Base-by-base conservation (phyloP, 768 basidiomycete species). In the Macrolepiota albuminosa region DNA sequence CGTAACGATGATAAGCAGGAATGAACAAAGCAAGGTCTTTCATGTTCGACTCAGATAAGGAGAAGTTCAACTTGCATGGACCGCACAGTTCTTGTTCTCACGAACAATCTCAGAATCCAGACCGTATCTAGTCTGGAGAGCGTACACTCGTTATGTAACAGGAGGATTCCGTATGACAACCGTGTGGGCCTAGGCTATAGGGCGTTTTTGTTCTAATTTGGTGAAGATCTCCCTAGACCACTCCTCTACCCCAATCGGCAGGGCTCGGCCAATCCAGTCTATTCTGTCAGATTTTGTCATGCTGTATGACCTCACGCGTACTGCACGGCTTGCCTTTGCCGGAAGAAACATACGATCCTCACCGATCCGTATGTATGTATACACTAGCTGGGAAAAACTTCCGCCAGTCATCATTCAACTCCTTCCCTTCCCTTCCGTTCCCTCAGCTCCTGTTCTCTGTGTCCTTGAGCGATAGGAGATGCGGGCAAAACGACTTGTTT, bases 201-300 rank as follows among this genome's bases (percentile, higher is more conserved):
- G 26, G 29, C 39, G 29, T 42, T 31, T 54, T 31, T 54, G 40
- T 42, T 43, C 40, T 54, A 42, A 54, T 31, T 21, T 43, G 69
- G 71, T 39, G 86, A 86, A 72, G 86, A 87, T 65, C 69, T 81
- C 33, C 55, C 40, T 21, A 43, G 42, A 42, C 54, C 8, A 10
- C 4, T 10, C 18, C 26, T 21, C 18, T 11, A 26, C 34, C 9
- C 47, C 24, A n/a, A 26, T 57, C 56, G 56, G 56, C 56, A 24
- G 33, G 45, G 46, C 45, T 56, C 36, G 55, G 46, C 46, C 37
- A 29, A 45, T 33, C 40, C 53, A 42, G 4, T 42, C 53, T 43
- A 24, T 40, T 26, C 21, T 16, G 34, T 39, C 24, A 16, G 16
- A 21, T n/a, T 37, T 14, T 14, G 21, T 34, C 50, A 37, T 52